Conservation (phyloP, 805 yeast species). For the Diddensiella santjacobensis region DNA sequence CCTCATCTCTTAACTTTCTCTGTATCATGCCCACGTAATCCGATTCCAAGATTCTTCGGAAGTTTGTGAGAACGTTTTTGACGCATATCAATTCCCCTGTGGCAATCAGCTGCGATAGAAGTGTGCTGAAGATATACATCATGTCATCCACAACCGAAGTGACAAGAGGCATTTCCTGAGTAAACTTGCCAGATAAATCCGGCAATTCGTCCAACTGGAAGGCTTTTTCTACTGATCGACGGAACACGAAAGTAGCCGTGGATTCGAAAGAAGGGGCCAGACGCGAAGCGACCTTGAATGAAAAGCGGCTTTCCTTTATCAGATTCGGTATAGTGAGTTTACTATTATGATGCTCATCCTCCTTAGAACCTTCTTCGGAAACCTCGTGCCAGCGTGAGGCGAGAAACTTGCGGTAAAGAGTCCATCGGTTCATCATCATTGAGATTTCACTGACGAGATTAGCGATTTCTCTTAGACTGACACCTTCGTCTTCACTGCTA, state of each 20-base stretch:
- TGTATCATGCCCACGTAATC: slow-evolving; percentile 59
- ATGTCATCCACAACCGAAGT: slow-evolving; percentile 87
- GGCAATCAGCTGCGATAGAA: slow-evolving; percentile 61
- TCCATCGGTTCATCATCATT: slow-evolving; percentile 80
- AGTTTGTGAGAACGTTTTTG: slow-evolving; percentile 50
- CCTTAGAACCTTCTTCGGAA: neutral
- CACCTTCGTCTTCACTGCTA: slow-evolving; percentile 30
- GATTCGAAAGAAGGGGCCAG: slow-evolving; percentile 61
- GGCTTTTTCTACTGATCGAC: slow-evolving; percentile 79
- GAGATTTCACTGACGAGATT: slow-evolving; percentile 66
- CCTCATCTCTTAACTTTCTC: slow-evolving; percentile 42
- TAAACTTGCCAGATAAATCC: slow-evolving; percentile 36
- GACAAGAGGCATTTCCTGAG: slow-evolving; percentile 55
- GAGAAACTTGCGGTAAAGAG: slow-evolving; percentile 53
- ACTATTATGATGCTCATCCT: neutral
- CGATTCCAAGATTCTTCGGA: slow-evolving; percentile 56
- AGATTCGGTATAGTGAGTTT: slow-evolving; percentile 44
- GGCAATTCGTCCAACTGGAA: slow-evolving; percentile 77
- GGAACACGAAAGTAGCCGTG: slow-evolving; percentile 61
- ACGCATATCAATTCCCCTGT: slow-evolving; percentile 63
- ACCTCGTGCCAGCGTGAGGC: slow-evolving; percentile 55
- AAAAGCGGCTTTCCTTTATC: slow-evolving; percentile 51
- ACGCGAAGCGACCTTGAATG: slow-evolving; percentile 49
- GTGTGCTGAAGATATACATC: slow-evolving; percentile 64
- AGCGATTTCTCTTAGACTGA: slow-evolving; percentile 61